A percentile compares a stretch with the other conserved stretches of the same genome.
phyloP scores from a whole-genome alignment of 176 grass and related monocot species.

The Olyra latifolia region DNA sequence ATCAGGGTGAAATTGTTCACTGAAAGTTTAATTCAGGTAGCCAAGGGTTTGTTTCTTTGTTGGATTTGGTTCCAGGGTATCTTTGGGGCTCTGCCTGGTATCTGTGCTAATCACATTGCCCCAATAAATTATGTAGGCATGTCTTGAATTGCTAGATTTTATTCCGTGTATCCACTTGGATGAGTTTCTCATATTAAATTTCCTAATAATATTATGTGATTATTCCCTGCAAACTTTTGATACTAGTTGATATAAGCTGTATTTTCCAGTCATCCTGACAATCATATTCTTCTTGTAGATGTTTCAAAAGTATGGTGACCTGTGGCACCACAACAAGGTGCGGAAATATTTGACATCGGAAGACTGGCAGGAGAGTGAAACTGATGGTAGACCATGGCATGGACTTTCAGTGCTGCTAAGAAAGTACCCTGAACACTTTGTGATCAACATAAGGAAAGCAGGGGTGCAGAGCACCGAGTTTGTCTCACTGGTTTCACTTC shows the following conservation, averaged over 20 bases:
- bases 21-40: background rate
- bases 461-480: conserved; percentile 57
- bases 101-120: background rate
- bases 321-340: conserved; percentile 87
- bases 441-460: conserved; percentile 64
- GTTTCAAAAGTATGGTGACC: conserved; percentile 58
- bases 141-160: background rate
- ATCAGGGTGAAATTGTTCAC: background rate
- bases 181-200: background rate
- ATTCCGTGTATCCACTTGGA: background rate
- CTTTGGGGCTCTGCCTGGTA: background rate
- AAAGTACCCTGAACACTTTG: conserved; percentile 72
- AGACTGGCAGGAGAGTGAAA: conserved; percentile 46
- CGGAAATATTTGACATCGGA: conserved; percentile 79
- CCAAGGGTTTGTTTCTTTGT: background rate
- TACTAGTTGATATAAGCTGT: background rate
- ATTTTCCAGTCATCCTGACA: conserved; percentile 13
- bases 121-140: background rate
- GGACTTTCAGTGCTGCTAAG: conserved; percentile 68
- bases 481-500: conserved; percentile 69
- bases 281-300: conserved; percentile 43
- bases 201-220: background rate
- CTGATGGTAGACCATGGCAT: conserved; percentile 67
- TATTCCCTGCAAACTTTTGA: background rate
- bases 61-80: background rate